phyloP scores from a whole-genome alignment of 768 basidiomycete genomes.

The Pleurotus platypus region DNA sequence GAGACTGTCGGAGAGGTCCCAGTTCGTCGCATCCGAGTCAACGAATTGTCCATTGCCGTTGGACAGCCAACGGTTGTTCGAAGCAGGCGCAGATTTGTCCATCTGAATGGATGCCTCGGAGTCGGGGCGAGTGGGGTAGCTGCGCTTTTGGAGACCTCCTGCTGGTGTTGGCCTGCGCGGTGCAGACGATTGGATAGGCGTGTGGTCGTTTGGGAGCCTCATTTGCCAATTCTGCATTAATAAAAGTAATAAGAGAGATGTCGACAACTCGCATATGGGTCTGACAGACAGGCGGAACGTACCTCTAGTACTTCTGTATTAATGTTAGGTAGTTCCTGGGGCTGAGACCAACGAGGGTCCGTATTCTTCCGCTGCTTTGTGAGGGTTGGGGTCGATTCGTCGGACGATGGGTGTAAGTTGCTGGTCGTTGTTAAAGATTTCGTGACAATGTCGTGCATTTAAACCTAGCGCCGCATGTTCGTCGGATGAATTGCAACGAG shows the following conservation, averaged over 20 bases:
- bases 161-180: conserved; percentile 26
- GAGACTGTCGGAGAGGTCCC: conserved; percentile 74
- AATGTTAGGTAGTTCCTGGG: conserved; percentile 37
- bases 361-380: conserved; percentile 26
- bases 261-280: conserved; percentile 30
- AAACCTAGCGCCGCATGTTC: conserved; percentile 29
- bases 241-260: conserved; percentile 18
- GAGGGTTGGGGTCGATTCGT: conserved; percentile 32
- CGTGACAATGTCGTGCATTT: conserved; percentile 73
- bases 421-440: conserved; percentile 40
- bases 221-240: conserved; percentile 43
- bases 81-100: conserved; percentile 29
- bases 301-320: conserved; percentile 42
- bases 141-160: conserved; percentile 33
- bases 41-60: conserved; percentile 62
- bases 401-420: conserved; percentile 19
- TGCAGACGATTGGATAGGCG: conserved; percentile 29
- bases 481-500: conserved; percentile 3
- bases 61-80: conserved; percentile 59
- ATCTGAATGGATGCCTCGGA: conserved; percentile 19
- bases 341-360: conserved; percentile 47
- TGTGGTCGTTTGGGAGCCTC: conserved; percentile 32
- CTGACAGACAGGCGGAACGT: conserved; percentile 14
- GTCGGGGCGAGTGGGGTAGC: conserved; percentile 36
- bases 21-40: conserved; percentile 53